Evolutionary conservation across 306 rosid species (phyloP), one percentile per base, ranked within the genome.

Genomic region (Rubus idaeus): DNA sequence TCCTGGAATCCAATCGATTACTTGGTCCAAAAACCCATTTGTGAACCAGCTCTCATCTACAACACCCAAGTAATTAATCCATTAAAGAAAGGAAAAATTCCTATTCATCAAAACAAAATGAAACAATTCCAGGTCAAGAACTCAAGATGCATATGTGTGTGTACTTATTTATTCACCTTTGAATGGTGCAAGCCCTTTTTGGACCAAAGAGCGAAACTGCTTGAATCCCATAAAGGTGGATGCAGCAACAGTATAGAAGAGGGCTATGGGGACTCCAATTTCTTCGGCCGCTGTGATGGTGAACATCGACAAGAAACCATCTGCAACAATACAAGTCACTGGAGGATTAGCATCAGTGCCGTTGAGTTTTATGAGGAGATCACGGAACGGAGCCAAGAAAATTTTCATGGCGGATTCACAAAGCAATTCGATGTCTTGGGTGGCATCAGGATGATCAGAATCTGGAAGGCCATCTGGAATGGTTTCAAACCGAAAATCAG

Each of bases 101-200:
- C 35, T 7, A 74, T 7, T 14, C 63, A 74, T 21, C 42, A 60
- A 37, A 74, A 10, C 42, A 7, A 42, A 41, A 21, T 23, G 47
- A 45, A 23, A 41, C 2, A 30, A 23, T 18, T 12, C 4, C 16
- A 58, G n/a, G 39, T 58, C 64, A 21, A n/a, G n/a, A n/a, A n/a
- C n/a, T n/a, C n/a, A n/a, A 21, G 21, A 23, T 21, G 23, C 39
- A 21, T 21, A 58, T 23, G 11, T 55, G 11, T 55, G 7, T 23
- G 14, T 57, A 21, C 4, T 44, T 44, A 44, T 18, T 26, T 64
- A 30, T 35, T 63, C 21, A 76, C 80, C 67, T 53, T 67, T 67
- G 6, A 67, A 16, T 20, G 80, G 56, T 7, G 52, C 65, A 41
- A 76, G 66, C 18, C 74, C 74, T 23, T 44, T 76, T 68, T 76